Conservation (phyloP, 2,329 filamentous ascomycete genomes). For the Sporothrix luriei region DNA sequence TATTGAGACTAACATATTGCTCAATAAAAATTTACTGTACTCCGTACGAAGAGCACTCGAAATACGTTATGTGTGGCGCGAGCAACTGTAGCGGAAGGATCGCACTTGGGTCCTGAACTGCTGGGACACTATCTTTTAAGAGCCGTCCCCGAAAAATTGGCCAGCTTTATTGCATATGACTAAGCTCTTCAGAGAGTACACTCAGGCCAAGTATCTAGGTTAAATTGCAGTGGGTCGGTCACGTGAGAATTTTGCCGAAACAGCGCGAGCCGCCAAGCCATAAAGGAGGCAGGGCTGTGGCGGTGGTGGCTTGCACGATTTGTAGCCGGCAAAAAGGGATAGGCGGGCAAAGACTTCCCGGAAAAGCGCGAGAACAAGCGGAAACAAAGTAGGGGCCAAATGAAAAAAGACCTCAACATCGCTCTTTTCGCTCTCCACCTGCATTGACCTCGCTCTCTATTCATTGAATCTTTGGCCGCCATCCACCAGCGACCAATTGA, state of each 20-base stretch:
- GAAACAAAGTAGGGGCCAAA: slow-evolving; percentile 33
- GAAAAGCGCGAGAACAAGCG: slow-evolving; percentile 37
- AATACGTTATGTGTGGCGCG: no score
- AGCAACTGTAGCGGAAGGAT: neutral
- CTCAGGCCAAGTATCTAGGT: neutral
- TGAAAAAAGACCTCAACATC: slow-evolving; percentile 36
- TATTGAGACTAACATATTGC: no score
- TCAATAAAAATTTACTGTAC: no score
- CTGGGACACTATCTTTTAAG: neutral
- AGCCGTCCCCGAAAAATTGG: neutral
- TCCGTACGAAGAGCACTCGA: no score
- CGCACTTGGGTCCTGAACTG: neutral
- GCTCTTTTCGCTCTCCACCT: slow-evolving; percentile 30
- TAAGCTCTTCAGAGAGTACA: no score
- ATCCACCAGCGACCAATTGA: slow-evolving; percentile 42
- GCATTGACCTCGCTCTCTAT: slow-evolving; percentile 25
- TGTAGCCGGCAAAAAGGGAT: slow-evolving; percentile 36
- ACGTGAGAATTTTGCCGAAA: slow-evolving; percentile 8
- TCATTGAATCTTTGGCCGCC: slow-evolving; percentile 39
- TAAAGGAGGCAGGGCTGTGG: slow-evolving; percentile 22
- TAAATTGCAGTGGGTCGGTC: neutral
- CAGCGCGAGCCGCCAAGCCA: neutral
- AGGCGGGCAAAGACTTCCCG: slow-evolving; percentile 36
- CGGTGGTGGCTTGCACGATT: slow-evolving; percentile 29
- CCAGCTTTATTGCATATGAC: no score